Evolutionary conservation across 106 monocot species (phyloP), one percentile per base, ranked within the genome.

Genomic region (Chionographis japonica): DNA sequence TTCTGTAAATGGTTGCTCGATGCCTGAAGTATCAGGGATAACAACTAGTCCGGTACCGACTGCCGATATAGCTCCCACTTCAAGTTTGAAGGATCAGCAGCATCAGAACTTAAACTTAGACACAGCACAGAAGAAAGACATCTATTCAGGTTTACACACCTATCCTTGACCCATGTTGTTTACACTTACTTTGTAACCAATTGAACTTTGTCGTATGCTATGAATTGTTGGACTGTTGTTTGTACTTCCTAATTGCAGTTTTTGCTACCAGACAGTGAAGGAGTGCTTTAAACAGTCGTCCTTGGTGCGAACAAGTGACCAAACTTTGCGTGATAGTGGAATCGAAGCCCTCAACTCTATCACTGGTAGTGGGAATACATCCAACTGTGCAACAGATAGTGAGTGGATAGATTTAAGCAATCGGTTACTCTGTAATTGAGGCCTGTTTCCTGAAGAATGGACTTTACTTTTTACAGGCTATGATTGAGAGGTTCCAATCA

Each of bases 1-100:
- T 54, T 17, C 75, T 50, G 49, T 57, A 18, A 76, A 6, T 19
- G 52, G 61, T 13, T 82, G 56, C 63, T 14, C 46, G 40, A 37
- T 69, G 52, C 74, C 43, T 19, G 72, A 73, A 35, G 20, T 53
- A 27, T 37, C 69, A 17, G 62, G 54, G 15, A 20, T 76, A 54
- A 41, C 20, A 4, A 13, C 37, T 55, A 57, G 36, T 58, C 39
- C 69, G 3, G 13, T 62, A 38, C 53, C 55, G 42, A 69, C 57
- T 56, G 46, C 53, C 69, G 68, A 63, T 19, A 12, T 69, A 43
- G 19, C 46, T 54, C 38, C 61, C 42, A 6, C 63, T 12, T 35
- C 52, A 37, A 58, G 17, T 37, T 58, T n/a, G n/a, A 39, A 66
- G 16, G 65, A 79, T 55, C 84, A 75, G 40, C 66, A 61, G 56